These are phyloP conservation scores for Rauvolfia tetraphylla DNA, from an alignment of 257 asterid genomes.

Conservation along the genomic window DNA sequence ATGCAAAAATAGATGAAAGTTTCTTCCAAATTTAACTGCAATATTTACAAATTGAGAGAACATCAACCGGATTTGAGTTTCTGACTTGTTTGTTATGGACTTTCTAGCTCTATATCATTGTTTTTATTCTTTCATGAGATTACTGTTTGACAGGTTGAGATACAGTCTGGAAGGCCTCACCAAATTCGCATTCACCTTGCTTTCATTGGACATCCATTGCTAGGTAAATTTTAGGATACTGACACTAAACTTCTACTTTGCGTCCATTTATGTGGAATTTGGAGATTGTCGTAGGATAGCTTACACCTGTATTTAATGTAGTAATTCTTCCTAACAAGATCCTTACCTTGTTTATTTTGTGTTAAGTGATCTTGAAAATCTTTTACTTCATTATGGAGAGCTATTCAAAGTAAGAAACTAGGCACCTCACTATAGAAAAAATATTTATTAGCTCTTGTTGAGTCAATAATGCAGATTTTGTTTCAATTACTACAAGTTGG, in stretches of 20 bases:
- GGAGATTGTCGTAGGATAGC: background rate
- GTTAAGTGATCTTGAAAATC: background rate
- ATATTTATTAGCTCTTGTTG: too few species aligned
- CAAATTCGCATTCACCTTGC: constrained; percentile 96
- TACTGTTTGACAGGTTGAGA: constrained; percentile 55
- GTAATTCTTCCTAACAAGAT: background rate
- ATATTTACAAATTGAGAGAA: background rate
- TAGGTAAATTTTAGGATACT: constrained; percentile 34
- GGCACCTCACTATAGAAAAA: too few species aligned
- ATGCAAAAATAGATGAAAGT: background rate
- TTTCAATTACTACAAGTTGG: too few species aligned
- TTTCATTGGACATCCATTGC: constrained; percentile 76
- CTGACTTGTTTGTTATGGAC: background rate
- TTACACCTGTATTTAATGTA: background rate
- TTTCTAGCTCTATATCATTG: background rate
- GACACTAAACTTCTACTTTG: too few species aligned
- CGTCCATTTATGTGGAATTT: background rate
- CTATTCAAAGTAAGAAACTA: too few species aligned
- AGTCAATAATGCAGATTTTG: too few species aligned
- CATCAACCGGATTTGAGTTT: background rate
- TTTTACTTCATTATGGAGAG: background rate
- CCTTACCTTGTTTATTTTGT: background rate
- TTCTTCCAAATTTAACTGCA: background rate
- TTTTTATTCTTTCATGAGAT: background rate
- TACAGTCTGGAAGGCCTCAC: constrained; percentile 98